Percentiles rank a stretch among this genome's conserved stretches.
These are phyloP conservation scores for Lyophyllum semitale DNA, from an alignment of 768 basidiomycete species.

Conservation along the genomic window DNA sequence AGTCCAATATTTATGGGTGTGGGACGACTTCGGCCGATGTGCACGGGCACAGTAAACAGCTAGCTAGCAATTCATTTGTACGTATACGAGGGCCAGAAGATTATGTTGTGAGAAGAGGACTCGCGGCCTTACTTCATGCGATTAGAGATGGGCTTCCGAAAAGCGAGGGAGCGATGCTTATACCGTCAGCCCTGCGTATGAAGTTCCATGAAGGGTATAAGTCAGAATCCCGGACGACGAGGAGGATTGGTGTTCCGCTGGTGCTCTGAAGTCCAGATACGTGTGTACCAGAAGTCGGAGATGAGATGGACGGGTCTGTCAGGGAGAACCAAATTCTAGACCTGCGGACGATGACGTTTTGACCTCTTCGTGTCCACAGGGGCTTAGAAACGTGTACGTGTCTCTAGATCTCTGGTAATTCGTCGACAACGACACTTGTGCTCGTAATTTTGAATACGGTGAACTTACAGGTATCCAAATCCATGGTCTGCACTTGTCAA, in stretches of 20 bases:
- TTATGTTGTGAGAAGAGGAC: background rate
- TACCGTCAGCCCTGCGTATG: background rate
- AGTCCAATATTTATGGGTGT: slow-evolving; percentile 1
- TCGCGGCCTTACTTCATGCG: background rate
- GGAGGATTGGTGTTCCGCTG: background rate
- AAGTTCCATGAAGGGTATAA: background rate
- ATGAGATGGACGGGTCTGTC: background rate
- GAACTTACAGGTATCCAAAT: background rate
- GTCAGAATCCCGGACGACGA: background rate
- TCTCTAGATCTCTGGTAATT: background rate
- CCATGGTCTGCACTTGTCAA: background rate
- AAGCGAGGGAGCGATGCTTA: background rate
- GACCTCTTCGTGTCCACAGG: background rate
- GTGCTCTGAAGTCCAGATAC: background rate
- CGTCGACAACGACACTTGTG: background rate
- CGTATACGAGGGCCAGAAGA: slow-evolving; percentile 6
- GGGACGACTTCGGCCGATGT: slow-evolving; percentile 11
- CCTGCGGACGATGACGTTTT: background rate
- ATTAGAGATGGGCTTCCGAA: background rate
- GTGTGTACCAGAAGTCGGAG: background rate
- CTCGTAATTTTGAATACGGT: background rate
- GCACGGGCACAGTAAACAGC: slow-evolving; percentile 3
- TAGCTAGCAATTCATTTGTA: background rate
- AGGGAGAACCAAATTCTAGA: background rate
- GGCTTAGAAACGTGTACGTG: background rate